These are phyloP conservation scores for Porcisia deanei DNA, from an alignment of 208 protist species.

Conservation along the genomic window DNA sequence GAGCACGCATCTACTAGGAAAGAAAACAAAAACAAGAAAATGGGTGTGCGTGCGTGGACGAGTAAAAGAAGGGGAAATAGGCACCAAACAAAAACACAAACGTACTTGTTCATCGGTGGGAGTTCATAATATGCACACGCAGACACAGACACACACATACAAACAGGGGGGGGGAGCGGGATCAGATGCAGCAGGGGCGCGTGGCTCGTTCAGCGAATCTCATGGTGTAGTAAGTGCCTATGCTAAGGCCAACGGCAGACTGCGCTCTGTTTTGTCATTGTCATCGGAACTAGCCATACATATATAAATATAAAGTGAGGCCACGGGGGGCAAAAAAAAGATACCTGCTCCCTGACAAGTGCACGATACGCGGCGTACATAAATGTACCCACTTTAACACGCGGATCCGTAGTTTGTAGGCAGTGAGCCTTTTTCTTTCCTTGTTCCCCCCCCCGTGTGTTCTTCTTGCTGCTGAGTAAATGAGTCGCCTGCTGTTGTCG, in stretches of 20 bases:
- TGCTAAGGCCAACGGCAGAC: not conserved
- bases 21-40: not conserved
- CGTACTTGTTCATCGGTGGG: not conserved
- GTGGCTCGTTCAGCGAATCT: not conserved
- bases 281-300: not conserved
- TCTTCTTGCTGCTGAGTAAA: not conserved
- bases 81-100: too few species aligned
- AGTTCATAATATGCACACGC: not conserved
- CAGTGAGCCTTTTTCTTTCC: not conserved
- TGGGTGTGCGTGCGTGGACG: too few species aligned
- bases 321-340: not conserved
- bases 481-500: not conserved
- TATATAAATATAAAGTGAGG: not conserved
- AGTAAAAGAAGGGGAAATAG: not conserved
- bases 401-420: not conserved
- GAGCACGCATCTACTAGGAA: not conserved
- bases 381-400: not conserved
- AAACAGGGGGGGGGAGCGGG: too few species aligned
- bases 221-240: not conserved
- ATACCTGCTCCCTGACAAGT: not conserved
- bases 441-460: not conserved
- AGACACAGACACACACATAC: too few species aligned
- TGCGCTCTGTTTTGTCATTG: not conserved
- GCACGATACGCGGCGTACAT: not conserved
- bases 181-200: not conserved